A percentile compares a stretch with the other conserved stretches of the same genome.
Conservation (phyloP, 176 grass and related monocot species). For the Guadua angustifolia region DNA sequence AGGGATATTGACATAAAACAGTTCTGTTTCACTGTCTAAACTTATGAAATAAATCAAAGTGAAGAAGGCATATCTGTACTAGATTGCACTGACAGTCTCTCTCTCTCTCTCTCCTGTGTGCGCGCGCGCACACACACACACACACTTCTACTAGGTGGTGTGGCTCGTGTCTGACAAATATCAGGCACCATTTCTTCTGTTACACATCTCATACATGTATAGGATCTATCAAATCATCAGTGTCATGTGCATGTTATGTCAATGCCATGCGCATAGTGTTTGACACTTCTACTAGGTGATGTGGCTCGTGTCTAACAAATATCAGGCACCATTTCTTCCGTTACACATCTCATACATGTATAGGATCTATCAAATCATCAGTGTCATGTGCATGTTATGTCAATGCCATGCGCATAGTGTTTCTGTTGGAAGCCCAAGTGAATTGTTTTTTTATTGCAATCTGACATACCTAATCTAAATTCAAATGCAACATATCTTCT, state of each 20-base stretch:
- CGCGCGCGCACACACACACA: no score
- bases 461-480: not conserved
- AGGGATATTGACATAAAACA: not conserved
- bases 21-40: not conserved
- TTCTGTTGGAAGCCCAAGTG: not conserved
- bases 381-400: no score
- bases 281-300: not conserved
- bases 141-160: no score
- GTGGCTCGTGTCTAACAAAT: not conserved
- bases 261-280: no score
- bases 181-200: no score
- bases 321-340: not conserved
- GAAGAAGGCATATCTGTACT: not conserved
- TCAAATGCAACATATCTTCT: not conserved
- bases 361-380: not conserved
- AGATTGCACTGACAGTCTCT: not conserved
- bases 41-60: not conserved
- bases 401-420: not conserved
- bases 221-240: no score
- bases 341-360: not conserved
- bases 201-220: no score
- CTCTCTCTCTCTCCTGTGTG: no score
- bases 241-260: no score
- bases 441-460: not conserved
- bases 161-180: no score